Conservation (phyloP, 2,329 filamentous ascomycete species). For the Uncinocarpus reesii region DNA sequence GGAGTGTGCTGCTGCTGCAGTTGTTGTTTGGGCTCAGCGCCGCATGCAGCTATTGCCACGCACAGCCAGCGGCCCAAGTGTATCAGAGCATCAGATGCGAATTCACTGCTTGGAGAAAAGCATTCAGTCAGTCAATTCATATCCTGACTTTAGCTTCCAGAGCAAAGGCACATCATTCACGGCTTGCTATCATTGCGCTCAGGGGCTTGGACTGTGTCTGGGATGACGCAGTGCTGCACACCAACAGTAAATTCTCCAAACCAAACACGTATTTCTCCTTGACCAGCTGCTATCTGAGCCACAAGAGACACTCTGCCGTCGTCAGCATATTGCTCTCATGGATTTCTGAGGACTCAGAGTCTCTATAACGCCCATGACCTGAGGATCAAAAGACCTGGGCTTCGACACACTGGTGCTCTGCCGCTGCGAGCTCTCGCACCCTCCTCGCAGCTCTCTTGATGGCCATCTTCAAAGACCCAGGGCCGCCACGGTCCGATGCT, state of each 20-base stretch:
- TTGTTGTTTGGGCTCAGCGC: background rate
- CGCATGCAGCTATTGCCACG: constrained; percentile 3
- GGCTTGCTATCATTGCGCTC: too few species aligned
- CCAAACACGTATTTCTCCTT: constrained; percentile 1
- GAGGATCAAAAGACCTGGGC: background rate
- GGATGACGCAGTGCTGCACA: background rate
- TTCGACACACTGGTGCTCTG: background rate
- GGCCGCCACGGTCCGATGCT: constrained; percentile 3
- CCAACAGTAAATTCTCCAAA: background rate
- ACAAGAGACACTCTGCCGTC: background rate
- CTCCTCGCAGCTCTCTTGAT: background rate
- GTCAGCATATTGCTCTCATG: background rate
- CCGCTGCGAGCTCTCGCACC: background rate
- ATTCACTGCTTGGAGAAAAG: too few species aligned
- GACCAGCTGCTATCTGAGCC: background rate
- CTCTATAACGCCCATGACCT: too few species aligned
- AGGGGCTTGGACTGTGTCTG: background rate
- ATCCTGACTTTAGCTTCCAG: too few species aligned
- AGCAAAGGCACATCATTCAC: too few species aligned
- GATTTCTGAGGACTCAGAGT: too few species aligned
- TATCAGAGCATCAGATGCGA: too few species aligned
- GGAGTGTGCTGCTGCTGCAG: constrained; percentile 1
- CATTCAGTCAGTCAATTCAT: too few species aligned
- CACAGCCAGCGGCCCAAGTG: background rate
- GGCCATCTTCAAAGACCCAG: constrained; percentile 5